Conservation (phyloP, 1,139 yeast genomes). For the Yamadazyma conglobata region DNA sequence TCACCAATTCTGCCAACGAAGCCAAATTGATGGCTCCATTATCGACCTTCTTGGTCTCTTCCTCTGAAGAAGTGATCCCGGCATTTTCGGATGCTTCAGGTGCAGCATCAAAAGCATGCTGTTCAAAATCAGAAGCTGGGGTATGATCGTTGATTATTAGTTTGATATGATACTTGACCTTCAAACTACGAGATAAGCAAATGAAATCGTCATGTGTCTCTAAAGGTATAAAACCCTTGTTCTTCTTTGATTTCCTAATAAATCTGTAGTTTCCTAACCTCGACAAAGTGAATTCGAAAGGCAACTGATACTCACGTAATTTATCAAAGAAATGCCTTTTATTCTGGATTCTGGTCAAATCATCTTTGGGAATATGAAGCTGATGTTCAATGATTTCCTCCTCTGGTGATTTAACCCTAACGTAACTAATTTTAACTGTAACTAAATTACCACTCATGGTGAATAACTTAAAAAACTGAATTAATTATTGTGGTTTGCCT, state of each 20-base stretch:
- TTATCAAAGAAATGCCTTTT: conserved; percentile 10
- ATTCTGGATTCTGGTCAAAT: conserved; percentile 5
- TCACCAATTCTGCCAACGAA: conserved; percentile 13
- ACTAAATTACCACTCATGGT: conserved; percentile 3
- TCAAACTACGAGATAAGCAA: conserved; percentile 43
- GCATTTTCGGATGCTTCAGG: background rate
- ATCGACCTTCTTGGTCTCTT: background rate
- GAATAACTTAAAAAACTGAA: no score
- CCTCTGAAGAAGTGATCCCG: background rate
- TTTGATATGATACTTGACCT: conserved; percentile 39
- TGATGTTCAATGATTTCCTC: conserved; percentile 7
- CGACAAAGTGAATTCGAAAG: conserved; percentile 9
- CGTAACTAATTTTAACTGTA: conserved; percentile 12
- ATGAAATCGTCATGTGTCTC: conserved; percentile 40
- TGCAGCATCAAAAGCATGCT: background rate
- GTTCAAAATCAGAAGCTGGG: background rate
- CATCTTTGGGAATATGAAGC: conserved; percentile 7
- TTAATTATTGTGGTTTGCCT: no score
- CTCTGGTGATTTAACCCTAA: conserved; percentile 9
- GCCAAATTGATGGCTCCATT: conserved; percentile 7
- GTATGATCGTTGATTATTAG: conserved; percentile 24
- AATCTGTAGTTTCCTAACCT: conserved; percentile 6
- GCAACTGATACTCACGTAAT: conserved; percentile 6
- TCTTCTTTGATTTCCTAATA: conserved; percentile 43
- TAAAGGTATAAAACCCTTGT: conserved; percentile 38